These are phyloP conservation scores for Zymoseptoria ardabiliae DNA, from an alignment of 2,329 filamentous ascomycete genomes.

Conservation along the genomic window DNA sequence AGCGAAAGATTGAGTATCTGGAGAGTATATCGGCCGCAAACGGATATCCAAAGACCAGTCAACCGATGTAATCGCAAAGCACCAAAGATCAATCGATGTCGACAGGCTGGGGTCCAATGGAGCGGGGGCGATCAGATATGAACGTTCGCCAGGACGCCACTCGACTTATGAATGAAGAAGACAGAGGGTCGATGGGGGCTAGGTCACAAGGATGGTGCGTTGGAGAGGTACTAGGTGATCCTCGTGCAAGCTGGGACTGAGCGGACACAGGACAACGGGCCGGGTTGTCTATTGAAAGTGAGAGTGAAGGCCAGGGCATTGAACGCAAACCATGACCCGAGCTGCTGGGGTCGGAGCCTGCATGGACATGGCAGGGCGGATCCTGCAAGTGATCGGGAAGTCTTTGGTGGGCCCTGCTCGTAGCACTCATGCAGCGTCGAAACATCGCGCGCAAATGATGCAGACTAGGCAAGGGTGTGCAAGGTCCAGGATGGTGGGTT, in stretches of 20 bases:
- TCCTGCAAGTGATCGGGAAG: conserved; percentile 19
- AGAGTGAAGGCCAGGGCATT: conserved; percentile 2
- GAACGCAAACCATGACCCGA: conserved; percentile 17
- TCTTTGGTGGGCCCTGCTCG: conserved; percentile 15
- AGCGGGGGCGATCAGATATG: background rate
- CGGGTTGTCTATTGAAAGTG: conserved; percentile 8
- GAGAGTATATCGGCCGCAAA: background rate
- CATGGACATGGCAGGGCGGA: conserved; percentile 14
- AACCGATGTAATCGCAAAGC: conserved; percentile 5
- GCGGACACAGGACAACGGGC: conserved; percentile 12
- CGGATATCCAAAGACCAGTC: background rate
- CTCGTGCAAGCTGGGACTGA: conserved; percentile 15
- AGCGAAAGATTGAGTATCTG: background rate
- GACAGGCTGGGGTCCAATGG: conserved; percentile 3
- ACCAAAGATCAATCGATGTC: conserved; percentile 1
- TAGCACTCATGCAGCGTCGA: conserved; percentile 20
- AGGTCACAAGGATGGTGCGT: conserved; percentile 9
- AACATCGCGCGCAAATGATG: conserved; percentile 21
- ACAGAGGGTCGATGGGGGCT: background rate
- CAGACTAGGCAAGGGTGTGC: conserved; percentile 14
- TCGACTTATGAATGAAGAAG: background rate
- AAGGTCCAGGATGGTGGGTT: conserved; percentile 9
- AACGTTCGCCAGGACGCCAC: background rate
- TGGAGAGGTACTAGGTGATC: conserved; percentile 12
- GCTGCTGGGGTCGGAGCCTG: conserved; percentile 16